Evolutionary conservation across 768 basidiomycete species (phyloP).

Genomic region (Imleria badia): DNA sequence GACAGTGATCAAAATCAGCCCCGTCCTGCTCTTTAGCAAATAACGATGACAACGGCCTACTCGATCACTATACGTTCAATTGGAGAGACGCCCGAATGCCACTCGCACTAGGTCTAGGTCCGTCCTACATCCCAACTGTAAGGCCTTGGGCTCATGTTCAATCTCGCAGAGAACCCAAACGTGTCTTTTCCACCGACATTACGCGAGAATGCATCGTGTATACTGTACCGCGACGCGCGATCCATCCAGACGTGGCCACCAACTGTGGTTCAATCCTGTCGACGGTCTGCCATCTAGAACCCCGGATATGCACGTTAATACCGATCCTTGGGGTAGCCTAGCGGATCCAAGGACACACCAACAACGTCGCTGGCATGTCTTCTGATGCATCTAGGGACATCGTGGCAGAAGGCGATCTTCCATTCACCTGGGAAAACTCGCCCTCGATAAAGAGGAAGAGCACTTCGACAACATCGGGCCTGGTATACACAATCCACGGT

Average conservation of each 20-base stretch:
- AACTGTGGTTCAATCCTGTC: conserved; percentile 59
- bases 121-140: conserved; percentile 2
- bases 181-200: conserved; percentile 60
- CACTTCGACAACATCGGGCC: conserved; percentile 51
- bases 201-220: conserved; percentile 61
- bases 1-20: conserved; percentile 79
- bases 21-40: conserved; percentile 72
- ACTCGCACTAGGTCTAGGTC: conserved; percentile 76
- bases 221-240: conserved; percentile 50
- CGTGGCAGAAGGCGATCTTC: conserved; percentile 58
- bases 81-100: conserved; percentile 78
- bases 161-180: conserved; percentile 71
- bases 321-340: conserved; percentile 9
- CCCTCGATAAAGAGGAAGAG: conserved; percentile 60
- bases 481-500: conserved; percentile 9
- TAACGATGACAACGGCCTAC: conserved; percentile 59
- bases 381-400: conserved; percentile 34
- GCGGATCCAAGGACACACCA: conserved; percentile 2
- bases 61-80: conserved; percentile 76
- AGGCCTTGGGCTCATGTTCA: conserved; percentile 67
- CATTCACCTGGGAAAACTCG: conserved; percentile 63
- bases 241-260: conserved; percentile 58
- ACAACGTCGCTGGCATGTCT: background rate
- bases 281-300: conserved; percentile 11
- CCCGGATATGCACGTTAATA: background rate